Percentiles rank a stretch among this genome's conserved stretches.
Evolutionary conservation across 345 rosid species (phyloP).

Genomic region (Arabidopsis suecica): DNA sequence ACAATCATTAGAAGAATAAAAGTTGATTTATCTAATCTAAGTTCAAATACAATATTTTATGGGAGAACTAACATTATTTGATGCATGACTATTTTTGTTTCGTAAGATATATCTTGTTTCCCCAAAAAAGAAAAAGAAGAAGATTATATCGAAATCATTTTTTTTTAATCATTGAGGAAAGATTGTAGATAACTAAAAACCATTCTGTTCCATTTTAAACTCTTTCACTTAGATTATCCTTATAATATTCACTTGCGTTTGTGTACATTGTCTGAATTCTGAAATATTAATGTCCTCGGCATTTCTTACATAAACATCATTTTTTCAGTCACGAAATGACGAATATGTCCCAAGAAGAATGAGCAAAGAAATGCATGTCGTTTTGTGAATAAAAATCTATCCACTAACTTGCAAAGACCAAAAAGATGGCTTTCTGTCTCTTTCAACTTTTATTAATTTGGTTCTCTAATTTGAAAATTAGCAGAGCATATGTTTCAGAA

Average conservation of each 20-base stretch:
- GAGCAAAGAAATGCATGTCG: background rate
- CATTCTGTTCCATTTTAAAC: no score
- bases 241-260: background rate
- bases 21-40: no score
- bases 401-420: background rate
- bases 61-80: background rate
- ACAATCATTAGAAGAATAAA: slow-evolving; percentile 19
- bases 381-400: background rate
- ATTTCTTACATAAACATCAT: background rate
- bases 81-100: background rate
- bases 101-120: no score
- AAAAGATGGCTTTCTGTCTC: background rate
- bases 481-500: background rate
- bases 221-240: no score
- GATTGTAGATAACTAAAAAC: no score
- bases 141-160: no score
- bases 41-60: background rate
- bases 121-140: no score
- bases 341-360: background rate
- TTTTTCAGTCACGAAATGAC: background rate
- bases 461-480: background rate
- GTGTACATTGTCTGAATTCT: background rate
- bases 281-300: background rate
- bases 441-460: slow-evolving; percentile 15
- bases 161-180: no score